Evolutionary conservation across 148 eudicot genomes (phyloP).

Genomic region (Hydrangea macrophylla): DNA sequence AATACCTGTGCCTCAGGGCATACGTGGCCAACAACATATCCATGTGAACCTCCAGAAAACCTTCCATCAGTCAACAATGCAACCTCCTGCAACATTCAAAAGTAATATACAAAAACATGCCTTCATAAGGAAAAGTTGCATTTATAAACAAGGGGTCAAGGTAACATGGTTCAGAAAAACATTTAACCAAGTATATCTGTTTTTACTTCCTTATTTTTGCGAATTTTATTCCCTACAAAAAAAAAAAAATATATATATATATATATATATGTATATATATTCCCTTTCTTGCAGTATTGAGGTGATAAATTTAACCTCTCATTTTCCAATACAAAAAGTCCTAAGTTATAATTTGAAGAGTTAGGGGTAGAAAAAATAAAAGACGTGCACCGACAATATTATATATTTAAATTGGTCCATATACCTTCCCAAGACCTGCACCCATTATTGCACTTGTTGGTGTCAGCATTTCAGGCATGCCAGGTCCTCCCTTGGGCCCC

Average conservation of each 20-base stretch:
- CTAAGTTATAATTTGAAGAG: too few species aligned
- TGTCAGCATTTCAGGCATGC: constrained; percentile 98
- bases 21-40: constrained; percentile 92
- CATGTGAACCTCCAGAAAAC: constrained; percentile 97
- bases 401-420: constrained; percentile 4
- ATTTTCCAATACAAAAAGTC: too few species aligned
- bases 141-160: neutral
- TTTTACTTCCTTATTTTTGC: too few species aligned
- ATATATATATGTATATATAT: too few species aligned
- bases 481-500: constrained; percentile 99
- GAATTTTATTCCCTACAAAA: too few species aligned
- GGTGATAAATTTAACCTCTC: too few species aligned
- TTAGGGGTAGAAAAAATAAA: too few species aligned
- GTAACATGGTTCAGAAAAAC: neutral
- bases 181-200: neutral
- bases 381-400: neutral
- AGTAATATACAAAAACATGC: neutral
- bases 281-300: too few species aligned
- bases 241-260: too few species aligned
- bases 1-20: constrained; percentile 99
- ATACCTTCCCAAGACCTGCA: constrained; percentile 97
- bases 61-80: constrained; percentile 94
- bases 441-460: constrained; percentile 99
- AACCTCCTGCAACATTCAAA: constrained; percentile 54
- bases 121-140: neutral